Evolutionary conservation across 495 filamentous ascomycete genomes (phyloP), one percentile per base, ranked within the genome.

Genomic region (Tuber brumale): DNA sequence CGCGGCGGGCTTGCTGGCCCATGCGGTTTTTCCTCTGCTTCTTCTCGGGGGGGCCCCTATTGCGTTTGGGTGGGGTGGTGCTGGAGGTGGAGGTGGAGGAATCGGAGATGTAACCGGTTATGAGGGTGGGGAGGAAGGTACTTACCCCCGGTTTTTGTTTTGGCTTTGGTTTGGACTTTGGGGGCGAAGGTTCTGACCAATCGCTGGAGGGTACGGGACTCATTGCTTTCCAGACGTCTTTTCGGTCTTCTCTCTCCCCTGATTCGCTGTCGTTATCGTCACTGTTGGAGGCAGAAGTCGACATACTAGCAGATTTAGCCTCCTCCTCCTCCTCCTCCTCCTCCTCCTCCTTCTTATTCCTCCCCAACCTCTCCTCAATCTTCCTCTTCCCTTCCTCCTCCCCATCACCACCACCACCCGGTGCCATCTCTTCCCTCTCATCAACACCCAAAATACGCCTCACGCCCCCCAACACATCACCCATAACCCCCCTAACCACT

Each of bases 71-170:
- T 43, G 75, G 78, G 37, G 87, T 86, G 21, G 88, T 81, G 61
- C 85, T 81, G n/a, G 83, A 79, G 2, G 85, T 79, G n/a, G 85
- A 81, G 71, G 81, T 87, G 78, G 94, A 94, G 5, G 93, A 94
- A 78, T 94, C 95, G 27, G 95, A 97, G 84, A 92, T 91, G 85
- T 99, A 99, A 70, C 94, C 94, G 27, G 91, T 92, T 88, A 95
- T 92, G 3, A 99, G 87, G 9, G 92, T 91, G 3, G 95, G 96
- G 5, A 99, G 88, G 87, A 97, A 97, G 2, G 89, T 91, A 12
- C 90, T 91, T 73, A 86, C 88, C 27, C 85, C 76, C 69, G 77
- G 76, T 75, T 72, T 84, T 83, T 66, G 74, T 82, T 35, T 77
- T 74, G 14, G 76, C 41, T 72, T 71, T 69, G 77, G 41, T 70